Evolutionary conservation across 2,329 filamentous ascomycete genomes (phyloP), one percentile per base, ranked within the genome.

Genomic region (Fusarium proliferatum): DNA sequence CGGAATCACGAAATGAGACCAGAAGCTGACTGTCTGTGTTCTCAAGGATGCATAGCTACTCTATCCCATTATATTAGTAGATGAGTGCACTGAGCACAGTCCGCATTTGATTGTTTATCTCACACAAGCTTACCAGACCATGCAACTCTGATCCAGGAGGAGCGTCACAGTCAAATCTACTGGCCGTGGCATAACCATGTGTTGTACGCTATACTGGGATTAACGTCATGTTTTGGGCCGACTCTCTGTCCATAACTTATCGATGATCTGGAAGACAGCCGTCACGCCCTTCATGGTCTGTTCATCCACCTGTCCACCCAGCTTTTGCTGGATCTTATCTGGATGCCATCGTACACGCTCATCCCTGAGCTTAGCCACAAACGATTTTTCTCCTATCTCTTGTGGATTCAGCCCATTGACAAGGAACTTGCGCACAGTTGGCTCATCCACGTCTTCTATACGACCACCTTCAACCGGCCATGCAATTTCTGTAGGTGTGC

Each of bases 341-440:
- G 96, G 96, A 85, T 99, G 96, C 96, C 96, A 99, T 21, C 95
- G 88, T 23, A 98, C 91, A 58, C 96, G 90, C 85, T 99, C 96
- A 9, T 90, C 85, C 82, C 97, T 97, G 59, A 98, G 85, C 65
- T 81, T 84, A 12, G 85, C 82, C 26, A 86, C 80, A 57, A 87
- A 86, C 15, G 84, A 83, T 65, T 79, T 82, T 76, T 86, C 84
- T 26, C 86, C 86, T 5, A 85, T 76, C 5, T 84, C 82, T 34
- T 84, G 82, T 28, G 85, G 64, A 42, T 75, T 82, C 28, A 89
- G 78, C 0, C 86, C 86, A 23, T 81, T 78, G 23, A 89, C 85
- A 77, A 96, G 91, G 78, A 97, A 97, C 16, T 84, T 84, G 74
- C 92, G 88, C 16, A 97, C 90, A 15, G 87, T 86, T 13, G 89